Conservation (phyloP, 441 rosid genomes). For the Gossypium schwendimanii region DNA sequence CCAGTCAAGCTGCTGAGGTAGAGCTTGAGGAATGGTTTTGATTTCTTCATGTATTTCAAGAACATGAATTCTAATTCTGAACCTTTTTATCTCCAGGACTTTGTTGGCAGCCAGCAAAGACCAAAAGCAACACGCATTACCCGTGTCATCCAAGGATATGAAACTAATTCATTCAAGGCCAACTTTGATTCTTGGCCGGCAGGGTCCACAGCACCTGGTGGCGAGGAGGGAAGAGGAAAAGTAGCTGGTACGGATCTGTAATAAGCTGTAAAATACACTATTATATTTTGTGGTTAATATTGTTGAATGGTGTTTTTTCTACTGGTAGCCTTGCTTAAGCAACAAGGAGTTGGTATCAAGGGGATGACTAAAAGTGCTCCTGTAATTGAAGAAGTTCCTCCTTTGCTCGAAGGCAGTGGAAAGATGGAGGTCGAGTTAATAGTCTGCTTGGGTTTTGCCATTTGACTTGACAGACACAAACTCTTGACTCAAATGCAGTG, state of each 20-base stretch:
- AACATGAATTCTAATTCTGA: slow-evolving; percentile 24
- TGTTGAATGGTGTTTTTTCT: slow-evolving; percentile 22
- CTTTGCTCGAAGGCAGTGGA: slow-evolving; percentile 96
- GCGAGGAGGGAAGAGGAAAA: slow-evolving; percentile 98
- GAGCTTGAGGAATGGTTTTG: slow-evolving; percentile 27
- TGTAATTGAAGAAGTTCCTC: slow-evolving; percentile 83
- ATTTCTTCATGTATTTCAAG: slow-evolving; percentile 17
- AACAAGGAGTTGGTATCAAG: slow-evolving; percentile 92
- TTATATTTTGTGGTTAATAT: slow-evolving; percentile 10
- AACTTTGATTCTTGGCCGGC: slow-evolving; percentile 96
- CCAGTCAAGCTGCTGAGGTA: slow-evolving; percentile 84
- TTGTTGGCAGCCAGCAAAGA: slow-evolving; percentile 64
- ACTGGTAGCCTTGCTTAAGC: slow-evolving; percentile 84
- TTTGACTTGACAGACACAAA: slow-evolving; percentile 8
- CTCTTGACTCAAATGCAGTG: background rate
- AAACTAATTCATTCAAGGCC: slow-evolving; percentile 82
- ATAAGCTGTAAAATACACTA: slow-evolving; percentile 13
- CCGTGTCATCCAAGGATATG: slow-evolving; percentile 89
- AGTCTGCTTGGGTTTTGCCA: slow-evolving; percentile 14
- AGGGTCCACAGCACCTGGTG: slow-evolving; percentile 66
- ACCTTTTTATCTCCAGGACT: slow-evolving; percentile 52
- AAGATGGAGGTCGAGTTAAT: slow-evolving; percentile 75
- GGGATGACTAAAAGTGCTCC: slow-evolving; percentile 70
- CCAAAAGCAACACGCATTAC: slow-evolving; percentile 82
- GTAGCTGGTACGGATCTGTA: slow-evolving; percentile 64